Conservation (phyloP, 352 stramenopile genomes). For the Phytophthora europaea region DNA sequence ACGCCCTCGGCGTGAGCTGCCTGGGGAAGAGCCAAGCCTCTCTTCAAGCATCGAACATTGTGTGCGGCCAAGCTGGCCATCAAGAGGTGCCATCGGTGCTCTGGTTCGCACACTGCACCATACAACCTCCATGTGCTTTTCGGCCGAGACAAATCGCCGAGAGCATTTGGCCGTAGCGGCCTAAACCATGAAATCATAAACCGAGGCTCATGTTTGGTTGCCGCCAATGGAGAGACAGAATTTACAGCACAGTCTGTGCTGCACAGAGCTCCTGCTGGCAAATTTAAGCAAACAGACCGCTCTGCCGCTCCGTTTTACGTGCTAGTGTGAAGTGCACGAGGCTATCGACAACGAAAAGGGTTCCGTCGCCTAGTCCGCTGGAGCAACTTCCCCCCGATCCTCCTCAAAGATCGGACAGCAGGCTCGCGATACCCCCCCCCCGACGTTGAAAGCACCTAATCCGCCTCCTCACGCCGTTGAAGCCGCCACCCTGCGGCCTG, state of each 20-base stretch:
- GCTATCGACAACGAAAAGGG: slow-evolving; percentile 31
- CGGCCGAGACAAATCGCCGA: not conserved
- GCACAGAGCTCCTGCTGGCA: slow-evolving; percentile 19
- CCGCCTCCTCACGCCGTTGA: slow-evolving; percentile 7
- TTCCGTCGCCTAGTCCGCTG: slow-evolving; percentile 18
- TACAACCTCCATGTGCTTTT: not conserved
- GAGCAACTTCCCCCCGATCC: slow-evolving; percentile 4
- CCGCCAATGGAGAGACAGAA: slow-evolving; percentile 9
- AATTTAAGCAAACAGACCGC: slow-evolving; percentile 22
- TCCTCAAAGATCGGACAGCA: slow-evolving; percentile 28
- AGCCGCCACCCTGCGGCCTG: slow-evolving; percentile 7
- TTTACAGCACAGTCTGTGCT: too few species aligned
- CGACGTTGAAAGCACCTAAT: slow-evolving; percentile 24
- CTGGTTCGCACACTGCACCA: not conserved
- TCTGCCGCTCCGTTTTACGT: slow-evolving; percentile 20
- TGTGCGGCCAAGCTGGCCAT: not conserved
- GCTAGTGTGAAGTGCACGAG: slow-evolving; percentile 16
- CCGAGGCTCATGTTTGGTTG: not conserved
- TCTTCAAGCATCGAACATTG: slow-evolving; percentile 10
- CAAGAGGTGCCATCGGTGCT: not conserved
- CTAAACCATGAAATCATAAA: slow-evolving; percentile 14
- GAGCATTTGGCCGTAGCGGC: slow-evolving; percentile 5
- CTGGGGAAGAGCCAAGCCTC: not conserved
- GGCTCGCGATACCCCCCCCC: slow-evolving; percentile 7
- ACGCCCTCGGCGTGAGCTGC: not conserved